phyloP scores from a whole-genome alignment of 305 asterid species.

The Fraxinus sp. region DNA sequence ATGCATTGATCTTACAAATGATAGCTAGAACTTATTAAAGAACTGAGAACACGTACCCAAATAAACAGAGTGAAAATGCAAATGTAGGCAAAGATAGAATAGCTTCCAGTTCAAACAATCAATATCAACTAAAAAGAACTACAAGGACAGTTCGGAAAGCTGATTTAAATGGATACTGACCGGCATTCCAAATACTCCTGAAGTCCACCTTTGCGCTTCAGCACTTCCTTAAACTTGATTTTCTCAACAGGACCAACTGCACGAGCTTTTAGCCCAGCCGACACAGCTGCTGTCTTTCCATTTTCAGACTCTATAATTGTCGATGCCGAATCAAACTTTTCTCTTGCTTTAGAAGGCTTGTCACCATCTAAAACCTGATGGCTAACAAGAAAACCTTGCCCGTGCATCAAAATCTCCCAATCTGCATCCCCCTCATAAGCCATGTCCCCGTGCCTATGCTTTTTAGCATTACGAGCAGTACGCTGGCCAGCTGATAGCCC shows the following conservation, averaged over 20 bases:
- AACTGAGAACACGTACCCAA: slow-evolving; percentile 1
- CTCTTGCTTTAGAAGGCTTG: slow-evolving; percentile 47
- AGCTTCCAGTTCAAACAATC: slow-evolving; percentile 5
- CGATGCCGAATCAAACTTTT: slow-evolving; percentile 40
- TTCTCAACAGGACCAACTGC: slow-evolving; percentile 84
- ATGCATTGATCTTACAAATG: slow-evolving; percentile 9
- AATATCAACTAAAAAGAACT: neutral
- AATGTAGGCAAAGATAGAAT: slow-evolving; percentile 12
- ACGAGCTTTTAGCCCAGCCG: slow-evolving; percentile 85
- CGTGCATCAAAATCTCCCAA: slow-evolving; percentile 82
- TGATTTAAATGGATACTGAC: slow-evolving; percentile 39
- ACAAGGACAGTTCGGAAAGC: slow-evolving; percentile 19
- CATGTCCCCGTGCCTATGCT: slow-evolving; percentile 90
- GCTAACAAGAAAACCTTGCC: slow-evolving; percentile 60
- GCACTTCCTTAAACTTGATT: slow-evolving; percentile 82
- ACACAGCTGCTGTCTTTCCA: slow-evolving; percentile 81
- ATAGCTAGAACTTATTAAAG: slow-evolving; percentile 6
- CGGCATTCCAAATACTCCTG: slow-evolving; percentile 96
- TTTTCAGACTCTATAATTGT: slow-evolving; percentile 52
- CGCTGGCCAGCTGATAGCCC: slow-evolving; percentile 58
- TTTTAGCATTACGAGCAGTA: slow-evolving; percentile 61
- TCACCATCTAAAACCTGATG: slow-evolving; percentile 47
- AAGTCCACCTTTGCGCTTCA: slow-evolving; percentile 95
- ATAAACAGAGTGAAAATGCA: slow-evolving; percentile 18
- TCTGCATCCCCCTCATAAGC: slow-evolving; percentile 97